Percentiles rank a stretch among this genome's conserved stretches.
Evolutionary conservation across 495 filamentous ascomycete genomes (phyloP).

Genomic region (Penicillium egyptiacum): DNA sequence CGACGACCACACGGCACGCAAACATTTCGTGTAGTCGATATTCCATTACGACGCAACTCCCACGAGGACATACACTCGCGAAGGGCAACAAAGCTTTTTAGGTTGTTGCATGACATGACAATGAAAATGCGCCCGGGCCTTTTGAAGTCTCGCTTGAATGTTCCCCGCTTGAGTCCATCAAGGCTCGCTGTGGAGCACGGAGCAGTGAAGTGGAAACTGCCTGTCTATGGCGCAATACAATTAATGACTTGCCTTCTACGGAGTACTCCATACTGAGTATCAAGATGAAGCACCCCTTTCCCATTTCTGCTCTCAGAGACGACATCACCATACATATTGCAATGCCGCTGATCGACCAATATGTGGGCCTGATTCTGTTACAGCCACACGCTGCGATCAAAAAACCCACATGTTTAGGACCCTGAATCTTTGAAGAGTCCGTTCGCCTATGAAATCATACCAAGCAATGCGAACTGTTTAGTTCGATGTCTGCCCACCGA

Average conservation of each 20-base stretch:
- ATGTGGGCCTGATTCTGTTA: slow-evolving; percentile 20
- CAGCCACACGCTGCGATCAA: slow-evolving; percentile 1
- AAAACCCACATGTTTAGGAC: not conserved
- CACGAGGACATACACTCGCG: no score
- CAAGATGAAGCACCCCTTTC: no score
- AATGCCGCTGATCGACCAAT: slow-evolving; percentile 1
- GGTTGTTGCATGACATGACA: no score
- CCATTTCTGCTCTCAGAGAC: not conserved
- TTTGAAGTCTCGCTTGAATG: no score
- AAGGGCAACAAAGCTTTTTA: no score
- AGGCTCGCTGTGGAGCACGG: no score
- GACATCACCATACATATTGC: not conserved
- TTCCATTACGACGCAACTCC: not conserved
- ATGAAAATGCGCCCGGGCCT: no score
- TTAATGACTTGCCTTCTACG: no score
- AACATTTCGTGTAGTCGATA: not conserved
- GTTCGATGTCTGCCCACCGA: not conserved
- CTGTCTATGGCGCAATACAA: no score
- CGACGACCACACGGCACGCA: not conserved
- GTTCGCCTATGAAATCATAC: not conserved
- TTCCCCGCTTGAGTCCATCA: no score
- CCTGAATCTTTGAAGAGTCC: not conserved
- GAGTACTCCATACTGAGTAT: no score
- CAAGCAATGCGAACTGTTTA: not conserved
- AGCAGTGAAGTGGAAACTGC: no score